A percentile compares a stretch with the other conserved stretches of the same genome.
Evolutionary conservation across 129 eudicot genomes (phyloP).

Genomic region (Pseudognaphalium luteoalbum): DNA sequence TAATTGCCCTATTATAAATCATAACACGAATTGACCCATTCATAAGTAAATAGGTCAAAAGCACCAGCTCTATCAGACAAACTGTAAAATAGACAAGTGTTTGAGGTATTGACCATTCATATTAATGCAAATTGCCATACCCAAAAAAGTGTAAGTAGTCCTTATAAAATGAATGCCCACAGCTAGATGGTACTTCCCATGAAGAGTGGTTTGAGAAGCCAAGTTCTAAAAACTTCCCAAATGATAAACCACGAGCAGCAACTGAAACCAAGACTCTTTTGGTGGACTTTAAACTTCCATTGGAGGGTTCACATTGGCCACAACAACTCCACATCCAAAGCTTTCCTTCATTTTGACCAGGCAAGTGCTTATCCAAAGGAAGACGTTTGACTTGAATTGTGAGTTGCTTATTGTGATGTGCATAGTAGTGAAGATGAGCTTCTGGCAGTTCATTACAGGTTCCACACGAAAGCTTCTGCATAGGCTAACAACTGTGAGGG

Average conservation of each 20-base stretch:
- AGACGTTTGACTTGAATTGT: constrained; percentile 68
- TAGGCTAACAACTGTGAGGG: constrained; percentile 11
- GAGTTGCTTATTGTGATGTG: constrained; percentile 83
- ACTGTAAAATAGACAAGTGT: neutral
- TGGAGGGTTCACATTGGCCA: constrained; percentile 68
- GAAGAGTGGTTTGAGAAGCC: constrained; percentile 75
- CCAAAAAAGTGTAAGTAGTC: constrained; percentile 93
- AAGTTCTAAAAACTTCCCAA: constrained; percentile 93
- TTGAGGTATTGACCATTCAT: neutral
- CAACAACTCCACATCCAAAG: constrained; percentile 99
- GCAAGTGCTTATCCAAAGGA: constrained; percentile 44
- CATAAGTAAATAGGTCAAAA: neutral
- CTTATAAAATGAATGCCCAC: constrained; percentile 77
- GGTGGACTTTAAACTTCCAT: constrained; percentile 70
- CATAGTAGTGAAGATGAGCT: constrained; percentile 75
- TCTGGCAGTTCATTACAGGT: constrained; percentile 71
- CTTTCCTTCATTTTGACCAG: constrained; percentile 83
- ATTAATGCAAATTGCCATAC: constrained; percentile 39
- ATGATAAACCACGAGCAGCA: constrained; percentile 85
- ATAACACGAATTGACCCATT: neutral
- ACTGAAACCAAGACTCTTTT: constrained; percentile 84
- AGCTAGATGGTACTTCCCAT: constrained; percentile 55
- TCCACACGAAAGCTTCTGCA: constrained; percentile 68
- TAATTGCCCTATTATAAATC: neutral
- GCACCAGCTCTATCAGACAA: neutral